Percentiles rank a stretch among this genome's conserved stretches.
phyloP scores from a whole-genome alignment of 2,329 filamentous ascomycete genomes.

The Cladosporium austrohemisphaericum region DNA sequence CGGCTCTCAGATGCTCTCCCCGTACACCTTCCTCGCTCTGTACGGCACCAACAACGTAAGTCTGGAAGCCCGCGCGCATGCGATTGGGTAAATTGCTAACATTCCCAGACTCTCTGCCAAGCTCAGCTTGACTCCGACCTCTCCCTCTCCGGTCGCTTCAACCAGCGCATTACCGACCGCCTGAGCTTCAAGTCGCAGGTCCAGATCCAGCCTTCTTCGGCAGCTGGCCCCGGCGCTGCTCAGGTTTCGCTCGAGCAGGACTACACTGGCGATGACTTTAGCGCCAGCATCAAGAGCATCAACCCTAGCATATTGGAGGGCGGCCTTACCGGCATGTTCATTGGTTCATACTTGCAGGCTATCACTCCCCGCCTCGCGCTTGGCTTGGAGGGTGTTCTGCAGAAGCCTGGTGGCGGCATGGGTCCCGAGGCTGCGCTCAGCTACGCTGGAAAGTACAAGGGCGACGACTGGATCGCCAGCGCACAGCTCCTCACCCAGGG shows the following conservation, averaged over 20 bases:
- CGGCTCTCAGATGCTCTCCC: slow-evolving; percentile 82
- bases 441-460: slow-evolving; percentile 89
- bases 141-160: slow-evolving; percentile 80
- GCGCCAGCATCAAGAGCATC: slow-evolving; percentile 84
- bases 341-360: slow-evolving; percentile 92
- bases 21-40: slow-evolving; percentile 90
- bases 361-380: slow-evolving; percentile 82
- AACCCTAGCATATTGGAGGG: slow-evolving; percentile 95
- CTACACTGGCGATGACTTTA: slow-evolving; percentile 91
- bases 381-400: slow-evolving; percentile 91
- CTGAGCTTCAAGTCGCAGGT: slow-evolving; percentile 84
- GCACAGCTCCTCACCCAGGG: slow-evolving; percentile 87
- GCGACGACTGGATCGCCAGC: slow-evolving; percentile 86
- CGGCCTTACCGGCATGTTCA: slow-evolving; percentile 88
- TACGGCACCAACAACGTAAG: slow-evolving; percentile 86
- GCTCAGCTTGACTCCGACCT: slow-evolving; percentile 93
- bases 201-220: slow-evolving; percentile 64
- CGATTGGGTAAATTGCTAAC: slow-evolving; percentile 23
- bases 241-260: slow-evolving; percentile 95
- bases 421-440: slow-evolving; percentile 88
- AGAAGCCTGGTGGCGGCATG: slow-evolving; percentile 76
- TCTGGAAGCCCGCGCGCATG: too few species aligned
- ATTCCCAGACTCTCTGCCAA: slow-evolving; percentile 80
- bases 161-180: slow-evolving; percentile 79
- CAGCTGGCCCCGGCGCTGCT: slow-evolving; percentile 64